These are phyloP conservation scores for Xylariaceae sp. DNA, from an alignment of 2,329 filamentous ascomycete genomes.

Conservation along the genomic window DNA sequence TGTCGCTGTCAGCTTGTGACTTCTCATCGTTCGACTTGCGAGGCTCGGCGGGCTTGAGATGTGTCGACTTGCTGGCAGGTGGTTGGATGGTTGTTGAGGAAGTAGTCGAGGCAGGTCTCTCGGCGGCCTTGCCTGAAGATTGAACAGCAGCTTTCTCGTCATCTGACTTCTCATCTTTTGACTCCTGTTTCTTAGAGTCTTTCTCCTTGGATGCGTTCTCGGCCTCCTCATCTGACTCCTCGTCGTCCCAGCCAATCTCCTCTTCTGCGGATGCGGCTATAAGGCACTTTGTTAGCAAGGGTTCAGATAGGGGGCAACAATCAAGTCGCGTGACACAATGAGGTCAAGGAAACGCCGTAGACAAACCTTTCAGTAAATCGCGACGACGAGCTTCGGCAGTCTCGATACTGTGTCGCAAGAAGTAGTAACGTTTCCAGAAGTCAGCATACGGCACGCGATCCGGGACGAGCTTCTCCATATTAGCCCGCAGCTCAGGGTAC, in stretches of 20 bases:
- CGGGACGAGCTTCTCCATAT: constrained; percentile 96
- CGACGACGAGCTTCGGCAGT: constrained; percentile 83
- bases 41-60: constrained; percentile 59
- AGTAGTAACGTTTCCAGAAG: constrained; percentile 97
- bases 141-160: constrained; percentile 35
- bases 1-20: constrained; percentile 87
- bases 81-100: constrained; percentile 60
- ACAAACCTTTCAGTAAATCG: constrained; percentile 83
- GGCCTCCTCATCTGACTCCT: constrained; percentile 31
- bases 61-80: constrained; percentile 33
- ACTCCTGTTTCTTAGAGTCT: constrained; percentile 56
- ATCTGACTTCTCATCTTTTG: constrained; percentile 38
- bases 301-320: constrained; percentile 12
- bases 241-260: constrained; percentile 59
- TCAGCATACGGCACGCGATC: constrained; percentile 80
- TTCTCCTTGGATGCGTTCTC: constrained; percentile 60
- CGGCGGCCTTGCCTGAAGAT: constrained; percentile 34
- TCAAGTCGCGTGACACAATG: not conserved
- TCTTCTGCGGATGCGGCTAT: constrained; percentile 65
- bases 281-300: constrained; percentile 32
- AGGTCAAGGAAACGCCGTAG: constrained; percentile 7
- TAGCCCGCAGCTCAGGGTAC: constrained; percentile 75
- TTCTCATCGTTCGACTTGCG: constrained; percentile 82
- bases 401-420: constrained; percentile 85
- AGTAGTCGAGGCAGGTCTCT: constrained; percentile 42